phyloP scores from a whole-genome alignment of 768 basidiomycete genomes.

The Leccinellum albellum region DNA sequence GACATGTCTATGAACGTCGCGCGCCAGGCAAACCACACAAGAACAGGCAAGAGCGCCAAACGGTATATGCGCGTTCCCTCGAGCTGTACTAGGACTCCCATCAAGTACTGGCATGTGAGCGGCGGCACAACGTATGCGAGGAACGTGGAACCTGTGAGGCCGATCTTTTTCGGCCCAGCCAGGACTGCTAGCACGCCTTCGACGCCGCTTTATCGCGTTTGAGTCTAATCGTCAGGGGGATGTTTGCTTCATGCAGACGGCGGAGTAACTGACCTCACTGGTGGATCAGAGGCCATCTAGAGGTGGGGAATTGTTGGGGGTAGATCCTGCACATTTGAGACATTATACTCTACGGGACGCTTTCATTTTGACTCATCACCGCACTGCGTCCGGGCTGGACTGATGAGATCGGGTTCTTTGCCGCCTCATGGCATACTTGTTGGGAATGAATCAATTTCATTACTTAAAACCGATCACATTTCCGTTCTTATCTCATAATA shows the following conservation, averaged over 20 bases:
- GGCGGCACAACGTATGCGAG: constrained; percentile 39
- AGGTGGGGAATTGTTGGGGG: background rate
- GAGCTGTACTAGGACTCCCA: constrained; percentile 52
- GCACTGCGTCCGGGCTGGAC: background rate
- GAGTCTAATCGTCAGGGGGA: background rate
- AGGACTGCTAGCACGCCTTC: constrained; percentile 1
- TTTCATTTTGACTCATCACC: background rate
- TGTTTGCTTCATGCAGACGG: background rate
- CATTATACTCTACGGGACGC: background rate
- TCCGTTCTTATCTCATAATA: background rate
- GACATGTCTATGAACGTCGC: constrained; percentile 29
- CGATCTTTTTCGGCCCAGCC: constrained; percentile 1
- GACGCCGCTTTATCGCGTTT: background rate
- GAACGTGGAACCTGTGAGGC: constrained; percentile 23
- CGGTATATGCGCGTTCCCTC: constrained; percentile 40
- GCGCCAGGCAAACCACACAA: constrained; percentile 43
- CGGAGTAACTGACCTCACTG: constrained; percentile 2
- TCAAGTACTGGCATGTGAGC: constrained; percentile 44
- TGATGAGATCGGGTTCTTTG: background rate
- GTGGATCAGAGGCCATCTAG: background rate
- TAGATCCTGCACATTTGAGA: background rate
- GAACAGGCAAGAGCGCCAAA: constrained; percentile 46
- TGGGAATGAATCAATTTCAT: background rate
- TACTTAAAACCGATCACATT: background rate
- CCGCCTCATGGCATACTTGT: background rate